Base-by-base conservation (phyloP, 1,284 basidiomycete species). In the Ustilago crameri region DNA sequence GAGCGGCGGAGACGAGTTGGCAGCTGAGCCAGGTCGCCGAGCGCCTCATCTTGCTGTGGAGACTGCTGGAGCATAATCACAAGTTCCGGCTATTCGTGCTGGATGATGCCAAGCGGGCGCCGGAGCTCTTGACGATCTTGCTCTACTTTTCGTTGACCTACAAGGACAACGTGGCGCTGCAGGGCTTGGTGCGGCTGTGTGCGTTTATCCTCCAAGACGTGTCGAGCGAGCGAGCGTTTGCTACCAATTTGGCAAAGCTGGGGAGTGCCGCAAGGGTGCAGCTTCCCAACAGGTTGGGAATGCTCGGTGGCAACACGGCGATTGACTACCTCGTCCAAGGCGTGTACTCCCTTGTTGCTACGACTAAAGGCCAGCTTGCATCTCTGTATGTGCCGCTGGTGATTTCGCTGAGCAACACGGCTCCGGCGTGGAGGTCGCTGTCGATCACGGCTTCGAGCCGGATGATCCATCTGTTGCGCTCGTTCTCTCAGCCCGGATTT, bases 201-300 rank as follows among this genome's bases (percentile, higher is more conserved):
- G 92, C 93, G 3, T 97, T 96, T 84, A 90, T 97, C 61, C 86
- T 98, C 5, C 95, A 98, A 81, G 91, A 92, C 5, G 84, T 98
- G 18, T 94, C 93, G 3, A 90, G 93, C 0, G 92, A 96, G 75
- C 86, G 87, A 27, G 86, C 87, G 0, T 95, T 97, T 78, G 92
- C 87, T 85, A 17, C 75, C 84, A 46, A 75, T 20, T 64, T 82
- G 22, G 70, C 70, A 15, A 75, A 54, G 30, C 54, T 64, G 14
- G 78, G 65, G 4, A 75, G 66, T 43, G 64, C 47, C 17, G 66
- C 71, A 5, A 69, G 63, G 24, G 48, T 77, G 15, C 57, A 57
- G 3, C 40, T 79, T 10, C 70, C 76, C 0, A 45, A 35, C 5
- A 27, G 74, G 2, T 23, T 74, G 12, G 59, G 74, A 0, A 26